phyloP scores from a whole-genome alignment of 2,329 filamentous ascomycete species.

The Trichophyton equinum region DNA sequence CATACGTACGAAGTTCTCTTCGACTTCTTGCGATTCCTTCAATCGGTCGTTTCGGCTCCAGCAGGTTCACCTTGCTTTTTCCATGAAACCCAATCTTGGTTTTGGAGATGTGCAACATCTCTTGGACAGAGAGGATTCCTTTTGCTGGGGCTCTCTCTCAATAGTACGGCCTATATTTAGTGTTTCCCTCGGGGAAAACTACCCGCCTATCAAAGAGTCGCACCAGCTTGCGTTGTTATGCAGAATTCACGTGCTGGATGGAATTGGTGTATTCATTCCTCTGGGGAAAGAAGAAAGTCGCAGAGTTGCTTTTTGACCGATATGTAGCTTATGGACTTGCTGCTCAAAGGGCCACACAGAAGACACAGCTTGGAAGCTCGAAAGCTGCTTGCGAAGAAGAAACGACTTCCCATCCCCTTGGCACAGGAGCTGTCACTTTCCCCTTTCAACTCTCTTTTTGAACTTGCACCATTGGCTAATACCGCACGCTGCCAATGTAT shows the following conservation, averaged over 20 bases:
- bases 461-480: background rate
- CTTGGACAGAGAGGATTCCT: background rate
- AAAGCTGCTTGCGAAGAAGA: background rate
- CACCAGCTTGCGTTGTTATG: background rate
- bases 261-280: background rate
- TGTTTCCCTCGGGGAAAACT: background rate
- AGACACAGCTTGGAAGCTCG: background rate
- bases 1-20: background rate
- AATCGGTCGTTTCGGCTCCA: background rate
- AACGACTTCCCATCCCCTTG: background rate
- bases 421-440: background rate
- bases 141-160: background rate
- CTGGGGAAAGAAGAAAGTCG: background rate
- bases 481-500: background rate
- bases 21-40: background rate
- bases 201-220: background rate
- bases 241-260: conserved; percentile 1
- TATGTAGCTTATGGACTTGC: background rate
- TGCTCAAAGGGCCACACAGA: background rate
- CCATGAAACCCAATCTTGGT: conserved; percentile 1
- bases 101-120: background rate
- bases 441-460: background rate
- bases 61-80: background rate
- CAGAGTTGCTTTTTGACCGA: background rate
- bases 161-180: conserved; percentile 2